Evolutionary conservation across 2,329 filamentous ascomycete species (phyloP).

Genomic region (Fusarium sterilihyphosum): DNA sequence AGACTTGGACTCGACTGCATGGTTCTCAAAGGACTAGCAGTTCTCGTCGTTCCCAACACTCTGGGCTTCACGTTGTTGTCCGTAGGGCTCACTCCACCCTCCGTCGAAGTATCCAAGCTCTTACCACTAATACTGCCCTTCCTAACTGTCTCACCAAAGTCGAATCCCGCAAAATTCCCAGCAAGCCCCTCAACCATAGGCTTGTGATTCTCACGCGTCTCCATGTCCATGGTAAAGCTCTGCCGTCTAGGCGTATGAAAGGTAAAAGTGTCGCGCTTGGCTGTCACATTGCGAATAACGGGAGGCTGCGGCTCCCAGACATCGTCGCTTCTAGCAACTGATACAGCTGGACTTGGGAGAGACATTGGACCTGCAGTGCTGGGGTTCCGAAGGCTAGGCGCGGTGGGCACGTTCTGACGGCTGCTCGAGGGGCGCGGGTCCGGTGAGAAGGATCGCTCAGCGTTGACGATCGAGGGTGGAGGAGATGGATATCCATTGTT

Average conservation of each 20-base stretch:
- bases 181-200: conserved; percentile 48
- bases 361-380: conserved; percentile 45
- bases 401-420: conserved; percentile 33
- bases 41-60: conserved; percentile 28
- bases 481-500: conserved; percentile 51
- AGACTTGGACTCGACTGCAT: conserved; percentile 41
- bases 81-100: conserved; percentile 29
- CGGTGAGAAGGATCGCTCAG: conserved; percentile 42
- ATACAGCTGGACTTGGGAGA: conserved; percentile 56
- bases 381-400: conserved; percentile 42
- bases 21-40: conserved; percentile 37
- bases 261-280: conserved; percentile 62
- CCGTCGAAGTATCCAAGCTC: conserved; percentile 29
- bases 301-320: conserved; percentile 50
- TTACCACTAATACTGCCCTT: conserved; percentile 32
- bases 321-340: conserved; percentile 55
- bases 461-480: conserved; percentile 49
- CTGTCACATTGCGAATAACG: conserved; percentile 58
- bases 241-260: conserved; percentile 56
- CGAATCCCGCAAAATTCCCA: conserved; percentile 52
- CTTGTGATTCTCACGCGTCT: conserved; percentile 40
- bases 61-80: conserved; percentile 30
- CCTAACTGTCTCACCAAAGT: conserved; percentile 49
- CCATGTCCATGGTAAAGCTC: conserved; percentile 61
- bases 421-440: conserved; percentile 30